Evolutionary conservation across 2,329 filamentous ascomycete species (phyloP).

Genomic region (Diaporthe australafricana): DNA sequence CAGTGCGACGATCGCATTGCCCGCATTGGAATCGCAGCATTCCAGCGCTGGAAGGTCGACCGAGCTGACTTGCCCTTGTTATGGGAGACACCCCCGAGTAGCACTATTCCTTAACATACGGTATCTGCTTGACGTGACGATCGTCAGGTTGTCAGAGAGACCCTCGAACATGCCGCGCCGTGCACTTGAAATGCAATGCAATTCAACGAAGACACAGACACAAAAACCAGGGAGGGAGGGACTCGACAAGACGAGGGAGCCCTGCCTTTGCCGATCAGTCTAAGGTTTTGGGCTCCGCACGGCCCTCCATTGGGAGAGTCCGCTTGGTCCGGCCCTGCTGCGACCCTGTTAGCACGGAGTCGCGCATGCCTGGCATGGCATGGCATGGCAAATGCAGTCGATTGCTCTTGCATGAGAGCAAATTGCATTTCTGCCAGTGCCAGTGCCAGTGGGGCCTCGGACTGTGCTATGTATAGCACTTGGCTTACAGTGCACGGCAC

Average conservation of each 20-base stretch:
- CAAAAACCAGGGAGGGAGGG: background rate
- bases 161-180: constrained; percentile 16
- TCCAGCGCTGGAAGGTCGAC: background rate
- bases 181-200: constrained; percentile 18
- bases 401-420: constrained; percentile 7
- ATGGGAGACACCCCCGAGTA: background rate
- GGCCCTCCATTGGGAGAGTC: constrained; percentile 19
- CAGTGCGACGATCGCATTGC: background rate
- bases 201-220: background rate
- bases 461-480: constrained; percentile 4
- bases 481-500: background rate
- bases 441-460: background rate
- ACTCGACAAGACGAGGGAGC: constrained; percentile 19
- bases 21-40: background rate
- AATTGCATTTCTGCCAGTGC: constrained; percentile 24
- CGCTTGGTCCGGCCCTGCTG: constrained; percentile 19
- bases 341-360: background rate
- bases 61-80: background rate
- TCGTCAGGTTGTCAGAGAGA: background rate
- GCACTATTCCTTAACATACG: background rate
- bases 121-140: background rate
- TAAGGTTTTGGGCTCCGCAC: constrained; percentile 30
- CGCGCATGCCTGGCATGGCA: constrained; percentile 4
- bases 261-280: background rate
- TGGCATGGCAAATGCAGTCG: constrained; percentile 8